Evolutionary conservation across 257 asterid genomes (phyloP).

Genomic region (Parsonsia alboflavescens): DNA sequence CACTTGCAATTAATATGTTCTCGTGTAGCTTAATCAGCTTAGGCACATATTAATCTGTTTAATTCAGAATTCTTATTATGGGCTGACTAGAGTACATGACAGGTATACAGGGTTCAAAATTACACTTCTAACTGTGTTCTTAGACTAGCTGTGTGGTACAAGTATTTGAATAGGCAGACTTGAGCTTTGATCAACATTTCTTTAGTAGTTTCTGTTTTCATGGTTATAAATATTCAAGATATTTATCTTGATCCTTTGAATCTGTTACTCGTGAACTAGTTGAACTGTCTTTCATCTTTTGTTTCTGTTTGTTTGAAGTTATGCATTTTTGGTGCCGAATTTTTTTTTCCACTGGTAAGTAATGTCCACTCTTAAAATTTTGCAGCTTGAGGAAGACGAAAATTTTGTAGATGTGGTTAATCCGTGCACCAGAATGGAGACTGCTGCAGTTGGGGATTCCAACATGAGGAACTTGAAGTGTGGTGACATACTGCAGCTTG

Average conservation of each 20-base stretch:
- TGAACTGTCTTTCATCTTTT: not conserved
- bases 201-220: not conserved
- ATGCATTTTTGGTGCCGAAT: not conserved
- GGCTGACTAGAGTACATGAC: not conserved
- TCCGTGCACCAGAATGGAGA: constrained; percentile 66
- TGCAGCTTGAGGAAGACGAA: constrained; percentile 91
- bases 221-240: not conserved
- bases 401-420: constrained; percentile 68
- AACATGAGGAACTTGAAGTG: constrained; percentile 80
- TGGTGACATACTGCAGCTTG: constrained; percentile 82
- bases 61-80: not conserved
- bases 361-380: constrained; percentile 6
- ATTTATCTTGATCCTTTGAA: not conserved
- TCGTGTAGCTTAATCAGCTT: not conserved
- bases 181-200: not conserved
- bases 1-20: not conserved
- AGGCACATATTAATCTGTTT: not conserved
- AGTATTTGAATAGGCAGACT: not conserved
- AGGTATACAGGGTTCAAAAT: not conserved
- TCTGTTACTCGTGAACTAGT: not conserved
- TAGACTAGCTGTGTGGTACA: not conserved
- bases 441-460: constrained; percentile 72
- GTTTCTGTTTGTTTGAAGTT: not conserved
- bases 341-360: not conserved
- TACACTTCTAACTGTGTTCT: not conserved